phyloP scores from a whole-genome alignment of 2,329 filamentous ascomycete species.

The Hymenoscyphus scutula region DNA sequence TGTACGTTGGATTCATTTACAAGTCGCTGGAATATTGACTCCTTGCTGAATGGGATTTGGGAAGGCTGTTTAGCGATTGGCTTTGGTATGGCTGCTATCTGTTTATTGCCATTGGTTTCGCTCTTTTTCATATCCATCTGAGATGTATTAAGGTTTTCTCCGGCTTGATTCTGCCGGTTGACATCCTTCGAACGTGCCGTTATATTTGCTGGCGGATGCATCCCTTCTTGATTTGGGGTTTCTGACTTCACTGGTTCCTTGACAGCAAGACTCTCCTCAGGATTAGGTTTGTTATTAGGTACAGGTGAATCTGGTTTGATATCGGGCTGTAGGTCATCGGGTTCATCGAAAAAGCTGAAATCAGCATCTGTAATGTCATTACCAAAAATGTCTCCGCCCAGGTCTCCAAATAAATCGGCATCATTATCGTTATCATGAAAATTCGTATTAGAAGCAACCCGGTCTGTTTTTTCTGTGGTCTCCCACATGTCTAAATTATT shows the following conservation, averaged over 20 bases:
- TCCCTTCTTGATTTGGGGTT: neutral
- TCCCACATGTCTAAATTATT: constrained; percentile 32
- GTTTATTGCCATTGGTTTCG: neutral
- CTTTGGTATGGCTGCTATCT: neutral
- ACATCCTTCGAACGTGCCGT: neutral
- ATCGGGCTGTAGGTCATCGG: constrained; percentile 36
- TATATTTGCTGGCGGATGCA: constrained; percentile 5
- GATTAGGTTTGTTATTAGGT: neutral
- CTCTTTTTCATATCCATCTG: neutral
- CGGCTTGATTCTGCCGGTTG: neutral
- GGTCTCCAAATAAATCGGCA: constrained; percentile 61
- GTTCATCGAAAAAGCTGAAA: constrained; percentile 79
- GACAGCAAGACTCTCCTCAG: constrained; percentile 10
- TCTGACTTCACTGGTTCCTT: neutral
- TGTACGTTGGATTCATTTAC: constrained; percentile 13
- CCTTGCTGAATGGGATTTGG: constrained; percentile 31
- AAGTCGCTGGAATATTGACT: constrained; percentile 32
- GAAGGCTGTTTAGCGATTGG: constrained; percentile 2
- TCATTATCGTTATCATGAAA: constrained; percentile 33
- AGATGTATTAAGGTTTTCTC: neutral
- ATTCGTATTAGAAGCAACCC: constrained; percentile 22
- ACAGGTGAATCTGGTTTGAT: constrained; percentile 20
- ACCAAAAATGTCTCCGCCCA: constrained; percentile 69
- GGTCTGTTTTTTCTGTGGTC: constrained; percentile 28
- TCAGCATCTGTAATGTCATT: constrained; percentile 74